phyloP scores from a whole-genome alignment of 768 basidiomycete genomes.

The Cyclocybe aegerita region DNA sequence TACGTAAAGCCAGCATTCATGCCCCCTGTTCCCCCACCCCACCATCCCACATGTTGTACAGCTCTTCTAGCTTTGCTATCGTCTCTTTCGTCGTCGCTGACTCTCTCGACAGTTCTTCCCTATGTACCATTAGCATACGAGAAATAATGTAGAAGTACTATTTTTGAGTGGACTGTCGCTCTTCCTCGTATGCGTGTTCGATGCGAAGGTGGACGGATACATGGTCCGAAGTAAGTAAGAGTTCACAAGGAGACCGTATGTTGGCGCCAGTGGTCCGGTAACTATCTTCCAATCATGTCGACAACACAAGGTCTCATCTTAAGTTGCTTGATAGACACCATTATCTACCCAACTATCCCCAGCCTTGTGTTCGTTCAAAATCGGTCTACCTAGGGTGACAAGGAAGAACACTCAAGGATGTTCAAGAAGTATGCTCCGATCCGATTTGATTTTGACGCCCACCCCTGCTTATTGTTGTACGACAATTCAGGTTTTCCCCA shows the following conservation, averaged over 20 bases:
- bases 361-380: slow-evolving; percentile 9
- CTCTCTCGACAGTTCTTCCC: slow-evolving; percentile 27
- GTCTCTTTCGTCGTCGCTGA: slow-evolving; percentile 20
- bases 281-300: slow-evolving; percentile 12
- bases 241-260: not conserved
- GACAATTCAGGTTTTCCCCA: slow-evolving; percentile 56
- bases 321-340: slow-evolving; percentile 10
- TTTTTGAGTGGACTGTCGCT: not conserved
- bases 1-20: slow-evolving; percentile 30
- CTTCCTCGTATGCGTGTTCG: slow-evolving; percentile 1
- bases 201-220: not conserved
- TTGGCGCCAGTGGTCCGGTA: not conserved
- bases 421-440: slow-evolving; percentile 65
- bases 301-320: slow-evolving; percentile 15
- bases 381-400: slow-evolving; percentile 4
- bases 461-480: slow-evolving; percentile 9
- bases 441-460: slow-evolving; percentile 7
- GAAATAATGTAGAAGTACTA: slow-evolving; percentile 42
- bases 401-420: slow-evolving; percentile 36
- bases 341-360: slow-evolving; percentile 6
- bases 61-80: slow-evolving; percentile 26
- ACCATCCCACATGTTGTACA: slow-evolving; percentile 28
- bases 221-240: not conserved
- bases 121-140: slow-evolving; percentile 43
- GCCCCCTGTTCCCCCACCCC: slow-evolving; percentile 24